Evolutionary conservation across 2,329 filamentous ascomycete species (phyloP).

Genomic region (Didymosphaeria variabile): DNA sequence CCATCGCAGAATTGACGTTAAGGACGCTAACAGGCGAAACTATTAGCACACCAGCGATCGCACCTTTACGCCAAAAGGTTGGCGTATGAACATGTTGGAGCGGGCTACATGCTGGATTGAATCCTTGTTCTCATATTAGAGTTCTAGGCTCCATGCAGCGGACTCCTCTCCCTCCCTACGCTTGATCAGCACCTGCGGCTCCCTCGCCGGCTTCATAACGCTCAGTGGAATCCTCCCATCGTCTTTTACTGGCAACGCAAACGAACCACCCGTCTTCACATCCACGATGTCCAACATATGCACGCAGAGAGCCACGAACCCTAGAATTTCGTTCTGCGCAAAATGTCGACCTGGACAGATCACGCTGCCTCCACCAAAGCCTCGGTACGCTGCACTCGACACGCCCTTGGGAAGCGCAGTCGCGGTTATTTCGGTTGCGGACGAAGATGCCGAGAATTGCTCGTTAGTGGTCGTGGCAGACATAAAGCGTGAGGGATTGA

Average conservation of each 20-base stretch:
- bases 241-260: conserved; percentile 22
- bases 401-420: conserved; percentile 23
- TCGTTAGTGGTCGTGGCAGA: conserved; percentile 15
- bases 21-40: not conserved
- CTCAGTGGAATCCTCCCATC: conserved; percentile 27
- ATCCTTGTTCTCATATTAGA: not conserved
- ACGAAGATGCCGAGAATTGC: conserved; percentile 18
- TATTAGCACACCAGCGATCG: not conserved
- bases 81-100: not conserved
- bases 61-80: not conserved
- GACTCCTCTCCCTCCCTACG: conserved; percentile 22
- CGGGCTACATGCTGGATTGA: not conserved
- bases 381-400: conserved; percentile 35
- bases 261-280: conserved; percentile 12
- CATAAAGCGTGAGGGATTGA: conserved; percentile 54
- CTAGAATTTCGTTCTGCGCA: conserved; percentile 41
- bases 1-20: not conserved
- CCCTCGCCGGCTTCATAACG: conserved; percentile 31
- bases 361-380: conserved; percentile 40
- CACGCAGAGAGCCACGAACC: conserved; percentile 36
- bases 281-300: conserved; percentile 36
- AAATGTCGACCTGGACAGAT: conserved; percentile 48
- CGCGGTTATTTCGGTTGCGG: conserved; percentile 17
- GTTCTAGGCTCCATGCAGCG: conserved; percentile 21
- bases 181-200: conserved; percentile 23